phyloP scores from a whole-genome alignment of 768 basidiomycete species.

The Russula sp. region DNA sequence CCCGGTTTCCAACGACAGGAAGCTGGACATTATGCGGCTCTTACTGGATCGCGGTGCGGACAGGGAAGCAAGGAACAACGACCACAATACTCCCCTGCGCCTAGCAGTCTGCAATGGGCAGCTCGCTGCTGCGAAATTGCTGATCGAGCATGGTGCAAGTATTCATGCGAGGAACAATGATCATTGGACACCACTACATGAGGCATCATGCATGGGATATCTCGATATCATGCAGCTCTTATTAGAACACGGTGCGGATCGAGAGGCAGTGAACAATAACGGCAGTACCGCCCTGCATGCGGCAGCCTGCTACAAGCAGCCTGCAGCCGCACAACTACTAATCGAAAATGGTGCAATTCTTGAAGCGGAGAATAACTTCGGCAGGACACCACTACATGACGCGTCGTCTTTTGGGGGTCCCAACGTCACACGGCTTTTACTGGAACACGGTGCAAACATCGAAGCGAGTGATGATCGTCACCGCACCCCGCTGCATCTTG shows the following conservation, averaged over 20 bases:
- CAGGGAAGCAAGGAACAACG: neutral
- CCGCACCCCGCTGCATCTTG: neutral
- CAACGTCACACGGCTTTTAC: neutral
- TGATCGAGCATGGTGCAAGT: neutral
- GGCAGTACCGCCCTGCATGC: neutral
- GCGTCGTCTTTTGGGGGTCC: neutral
- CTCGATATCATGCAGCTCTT: neutral
- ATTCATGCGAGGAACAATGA: neutral
- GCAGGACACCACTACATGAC: neutral
- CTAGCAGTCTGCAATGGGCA: neutral
- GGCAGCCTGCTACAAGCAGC: neutral
- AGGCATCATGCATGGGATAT: conserved; percentile 1
- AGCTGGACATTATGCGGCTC: neutral
- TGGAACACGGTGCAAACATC: neutral
- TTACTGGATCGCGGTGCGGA: neutral
- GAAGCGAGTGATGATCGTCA: neutral
- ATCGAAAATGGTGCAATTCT: neutral
- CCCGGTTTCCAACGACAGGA: neutral
- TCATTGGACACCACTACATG: neutral
- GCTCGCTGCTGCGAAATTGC: neutral
- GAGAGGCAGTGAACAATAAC: neutral
- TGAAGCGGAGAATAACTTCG: neutral
- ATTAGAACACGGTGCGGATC: neutral
- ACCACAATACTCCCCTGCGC: neutral
- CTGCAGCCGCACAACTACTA: neutral